Conservation (phyloP, 1,284 basidiomycete species). For the Spongiforma sp. region DNA sequence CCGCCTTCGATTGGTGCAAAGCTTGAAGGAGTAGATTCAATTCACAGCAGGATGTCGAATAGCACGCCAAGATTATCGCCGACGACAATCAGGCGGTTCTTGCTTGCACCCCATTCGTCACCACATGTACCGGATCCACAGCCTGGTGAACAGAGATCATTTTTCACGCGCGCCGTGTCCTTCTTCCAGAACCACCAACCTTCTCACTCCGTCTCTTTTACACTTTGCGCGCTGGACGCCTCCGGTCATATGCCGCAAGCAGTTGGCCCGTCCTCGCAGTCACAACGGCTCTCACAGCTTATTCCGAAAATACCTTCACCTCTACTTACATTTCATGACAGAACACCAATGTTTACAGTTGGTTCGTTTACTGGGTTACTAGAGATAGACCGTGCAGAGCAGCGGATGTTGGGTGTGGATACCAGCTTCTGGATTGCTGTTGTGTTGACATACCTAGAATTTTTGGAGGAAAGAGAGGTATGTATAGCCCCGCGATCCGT, state of each 20-base stretch:
- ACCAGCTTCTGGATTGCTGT: conserved; percentile 78
- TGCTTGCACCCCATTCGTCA: conserved; percentile 59
- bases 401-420: conserved; percentile 68
- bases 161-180: conserved; percentile 63
- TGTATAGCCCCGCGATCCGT: conserved; percentile 26
- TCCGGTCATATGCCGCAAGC: conserved; percentile 3
- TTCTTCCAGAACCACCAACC: conserved; percentile 60
- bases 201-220: conserved; percentile 70
- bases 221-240: conserved; percentile 41
- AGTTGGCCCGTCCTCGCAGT: conserved; percentile 23
- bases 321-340: conserved; percentile 70
- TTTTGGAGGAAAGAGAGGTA: conserved; percentile 77
- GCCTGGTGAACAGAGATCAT: conserved; percentile 42
- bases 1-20: conserved; percentile 47
- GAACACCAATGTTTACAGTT: conserved; percentile 66
- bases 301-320: conserved; percentile 42
- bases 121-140: conserved; percentile 44
- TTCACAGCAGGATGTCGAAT: conserved; percentile 13
- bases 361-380: conserved; percentile 62
- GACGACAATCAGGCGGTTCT: conserved; percentile 60
- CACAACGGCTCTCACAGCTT: conserved; percentile 31
- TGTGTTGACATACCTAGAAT: conserved; percentile 75
- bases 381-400: conserved; percentile 63
- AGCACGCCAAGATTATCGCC: conserved; percentile 8
- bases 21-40: conserved; percentile 39